Conservation (phyloP, 768 basidiomycete genomes). For the Pluteus cervinus region DNA sequence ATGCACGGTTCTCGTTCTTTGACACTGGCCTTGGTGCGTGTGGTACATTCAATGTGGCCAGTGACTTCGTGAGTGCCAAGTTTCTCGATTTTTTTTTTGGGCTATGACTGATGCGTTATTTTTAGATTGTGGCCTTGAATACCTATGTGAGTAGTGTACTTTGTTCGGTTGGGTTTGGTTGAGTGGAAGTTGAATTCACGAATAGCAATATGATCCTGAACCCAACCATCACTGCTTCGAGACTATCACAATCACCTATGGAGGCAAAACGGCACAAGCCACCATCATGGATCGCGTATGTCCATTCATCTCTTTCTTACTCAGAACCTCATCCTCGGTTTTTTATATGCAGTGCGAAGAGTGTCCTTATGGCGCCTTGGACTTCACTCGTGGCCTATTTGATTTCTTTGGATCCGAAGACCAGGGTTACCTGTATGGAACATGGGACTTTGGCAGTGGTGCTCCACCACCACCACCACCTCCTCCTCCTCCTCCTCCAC, state of each 20-base stretch:
- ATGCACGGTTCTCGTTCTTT: slow-evolving; percentile 27
- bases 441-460: slow-evolving; percentile 31
- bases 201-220: slow-evolving; percentile 57
- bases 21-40: slow-evolving; percentile 40
- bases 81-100: no score
- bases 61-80: slow-evolving; percentile 37
- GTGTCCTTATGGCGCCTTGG: slow-evolving; percentile 15
- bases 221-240: slow-evolving; percentile 51
- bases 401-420: slow-evolving; percentile 31
- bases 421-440: slow-evolving; percentile 38
- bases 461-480: slow-evolving; percentile 8
- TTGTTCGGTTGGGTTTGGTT: slow-evolving; percentile 4
- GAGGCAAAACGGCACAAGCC: slow-evolving; percentile 42
- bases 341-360: neutral
- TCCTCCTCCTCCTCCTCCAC: no score
- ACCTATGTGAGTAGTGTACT: slow-evolving; percentile 23
- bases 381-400: slow-evolving; percentile 49
- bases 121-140: slow-evolving; percentile 51
- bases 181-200: neutral
- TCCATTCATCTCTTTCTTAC: slow-evolving; percentile 2
- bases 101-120: no score
- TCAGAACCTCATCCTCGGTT: no score
- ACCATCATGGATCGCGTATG: slow-evolving; percentile 49
- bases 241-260: slow-evolving; percentile 43
- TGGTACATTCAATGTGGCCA: slow-evolving; percentile 27